Evolutionary conservation across 2,329 filamentous ascomycete species (phyloP).

Genomic region (Alternaria infectoria): DNA sequence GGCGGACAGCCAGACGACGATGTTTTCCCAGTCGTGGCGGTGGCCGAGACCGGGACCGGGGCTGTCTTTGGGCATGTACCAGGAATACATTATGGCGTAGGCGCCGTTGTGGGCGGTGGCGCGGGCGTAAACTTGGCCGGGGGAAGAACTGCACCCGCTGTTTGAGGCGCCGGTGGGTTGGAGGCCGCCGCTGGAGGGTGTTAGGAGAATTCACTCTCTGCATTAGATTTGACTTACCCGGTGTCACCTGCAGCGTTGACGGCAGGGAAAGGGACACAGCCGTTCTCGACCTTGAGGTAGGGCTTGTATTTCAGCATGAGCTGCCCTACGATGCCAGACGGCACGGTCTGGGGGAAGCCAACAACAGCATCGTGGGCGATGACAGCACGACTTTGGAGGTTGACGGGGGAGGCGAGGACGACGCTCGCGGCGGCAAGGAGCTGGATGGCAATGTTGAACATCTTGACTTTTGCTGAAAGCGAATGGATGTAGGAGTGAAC

Average conservation of each 20-base stretch:
- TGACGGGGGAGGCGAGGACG: conserved; percentile 32
- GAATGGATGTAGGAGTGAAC: background rate
- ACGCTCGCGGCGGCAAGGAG: conserved; percentile 28
- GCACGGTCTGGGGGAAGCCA: conserved; percentile 62
- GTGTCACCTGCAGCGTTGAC: conserved; percentile 65
- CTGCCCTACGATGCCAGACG: conserved; percentile 53
- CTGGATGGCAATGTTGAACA: conserved; percentile 34
- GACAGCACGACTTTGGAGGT: conserved; percentile 48
- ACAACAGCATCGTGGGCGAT: conserved; percentile 58
- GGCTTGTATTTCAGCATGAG: conserved; percentile 65
- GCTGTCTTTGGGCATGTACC: conserved; percentile 60
- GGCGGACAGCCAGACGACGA: conserved; percentile 59
- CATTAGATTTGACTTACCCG: conserved; percentile 47
- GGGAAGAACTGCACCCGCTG: conserved; percentile 52
- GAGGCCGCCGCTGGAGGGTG: conserved; percentile 52
- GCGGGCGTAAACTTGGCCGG: conserved; percentile 61
- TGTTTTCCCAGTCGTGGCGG: conserved; percentile 64
- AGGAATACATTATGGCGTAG: conserved; percentile 61
- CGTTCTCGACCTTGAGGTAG: conserved; percentile 61
- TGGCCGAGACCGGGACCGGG: conserved; percentile 56
- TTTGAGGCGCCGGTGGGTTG: conserved; percentile 48
- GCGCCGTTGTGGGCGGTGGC: conserved; percentile 49
- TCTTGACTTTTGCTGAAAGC: conserved; percentile 10
- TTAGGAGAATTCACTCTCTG: background rate
- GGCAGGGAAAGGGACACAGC: conserved; percentile 68